A percentile compares a stretch with the other conserved stretches of the same genome.
Conservation (phyloP, 2,329 filamentous ascomycete species). For the Alternaria ventricosa region DNA sequence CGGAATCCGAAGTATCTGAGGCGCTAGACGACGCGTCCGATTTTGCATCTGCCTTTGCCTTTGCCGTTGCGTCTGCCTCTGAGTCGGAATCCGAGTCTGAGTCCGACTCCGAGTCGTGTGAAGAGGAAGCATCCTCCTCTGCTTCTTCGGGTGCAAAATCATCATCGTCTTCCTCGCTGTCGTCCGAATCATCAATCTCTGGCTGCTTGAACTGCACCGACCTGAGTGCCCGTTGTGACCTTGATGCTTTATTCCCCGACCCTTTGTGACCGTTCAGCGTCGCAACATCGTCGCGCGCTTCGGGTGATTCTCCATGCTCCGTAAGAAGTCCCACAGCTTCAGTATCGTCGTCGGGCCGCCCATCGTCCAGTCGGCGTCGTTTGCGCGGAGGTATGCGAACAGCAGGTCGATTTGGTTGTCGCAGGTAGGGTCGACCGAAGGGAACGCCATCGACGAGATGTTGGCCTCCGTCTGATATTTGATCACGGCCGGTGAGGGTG, state of each 20-base stretch:
- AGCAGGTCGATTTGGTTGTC: constrained; percentile 66
- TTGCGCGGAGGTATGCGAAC: constrained; percentile 78
- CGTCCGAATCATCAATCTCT: constrained; percentile 14
- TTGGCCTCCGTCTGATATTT: constrained; percentile 79
- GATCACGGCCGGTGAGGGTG: constrained; percentile 76
- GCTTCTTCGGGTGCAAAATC: constrained; percentile 36
- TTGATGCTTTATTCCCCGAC: neutral
- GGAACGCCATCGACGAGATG: constrained; percentile 86
- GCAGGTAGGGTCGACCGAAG: constrained; percentile 77
- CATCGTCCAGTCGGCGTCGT: constrained; percentile 54
- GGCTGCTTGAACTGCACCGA: constrained; percentile 33
- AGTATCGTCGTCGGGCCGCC: constrained; percentile 30
- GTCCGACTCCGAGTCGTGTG: constrained; percentile 18
- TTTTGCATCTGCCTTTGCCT: constrained; percentile 16
- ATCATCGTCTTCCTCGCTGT: constrained; percentile 29
- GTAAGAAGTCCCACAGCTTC: constrained; percentile 21
- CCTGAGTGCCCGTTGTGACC: constrained; percentile 12
- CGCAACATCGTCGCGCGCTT: neutral
- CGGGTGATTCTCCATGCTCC: constrained; percentile 6
- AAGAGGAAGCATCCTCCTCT: constrained; percentile 17
- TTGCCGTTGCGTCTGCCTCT: constrained; percentile 20
- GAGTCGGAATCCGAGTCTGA: constrained; percentile 25
- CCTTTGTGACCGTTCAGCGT: neutral
- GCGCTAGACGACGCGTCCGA: constrained; percentile 14
- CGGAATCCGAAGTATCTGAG: constrained; percentile 31